Evolutionary conservation across 1,139 yeast species (phyloP).

Genomic region (Saccharomyces hybrid): DNA sequence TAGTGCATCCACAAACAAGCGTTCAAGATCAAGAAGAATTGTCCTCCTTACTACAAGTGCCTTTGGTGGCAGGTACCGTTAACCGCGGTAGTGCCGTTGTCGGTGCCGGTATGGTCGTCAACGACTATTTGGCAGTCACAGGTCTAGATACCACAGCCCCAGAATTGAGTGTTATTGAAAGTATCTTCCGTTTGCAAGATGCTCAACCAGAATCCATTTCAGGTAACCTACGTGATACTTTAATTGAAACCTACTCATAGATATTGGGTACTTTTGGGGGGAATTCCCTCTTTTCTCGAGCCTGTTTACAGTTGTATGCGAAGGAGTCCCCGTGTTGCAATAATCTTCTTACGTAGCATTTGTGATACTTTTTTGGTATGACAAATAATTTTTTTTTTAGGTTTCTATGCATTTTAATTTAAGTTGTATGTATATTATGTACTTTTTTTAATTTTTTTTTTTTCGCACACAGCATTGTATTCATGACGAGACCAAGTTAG

Average conservation of each 20-base stretch:
- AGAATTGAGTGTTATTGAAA: constrained; percentile 91
- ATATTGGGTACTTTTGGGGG: not conserved
- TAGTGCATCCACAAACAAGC: constrained; percentile 95
- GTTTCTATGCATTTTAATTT: constrained; percentile 1
- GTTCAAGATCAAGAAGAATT: constrained; percentile 97
- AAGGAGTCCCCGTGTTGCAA: not conserved
- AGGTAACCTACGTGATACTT: constrained; percentile 79
- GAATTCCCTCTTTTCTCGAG: not conserved
- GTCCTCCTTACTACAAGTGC: constrained; percentile 90
- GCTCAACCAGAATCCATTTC: constrained; percentile 80
- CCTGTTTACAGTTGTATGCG: not conserved
- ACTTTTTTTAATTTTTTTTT: not conserved
- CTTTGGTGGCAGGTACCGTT: constrained; percentile 96
- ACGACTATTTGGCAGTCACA: constrained; percentile 95
- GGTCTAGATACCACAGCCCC: constrained; percentile 98
- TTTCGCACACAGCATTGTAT: not conserved
- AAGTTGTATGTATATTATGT: not conserved
- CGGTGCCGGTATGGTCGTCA: constrained; percentile 98
- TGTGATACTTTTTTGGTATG: not conserved
- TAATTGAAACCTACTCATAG: constrained; percentile 71
- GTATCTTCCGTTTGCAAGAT: constrained; percentile 87
- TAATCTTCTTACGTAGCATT: not conserved
- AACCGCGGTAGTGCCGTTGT: constrained; percentile 96
- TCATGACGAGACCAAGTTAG: not conserved
- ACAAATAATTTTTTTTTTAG: not conserved